These are phyloP conservation scores for Suhomyces chickasaworum DNA, from an alignment of 1,139 yeast species.

Conservation along the genomic window DNA sequence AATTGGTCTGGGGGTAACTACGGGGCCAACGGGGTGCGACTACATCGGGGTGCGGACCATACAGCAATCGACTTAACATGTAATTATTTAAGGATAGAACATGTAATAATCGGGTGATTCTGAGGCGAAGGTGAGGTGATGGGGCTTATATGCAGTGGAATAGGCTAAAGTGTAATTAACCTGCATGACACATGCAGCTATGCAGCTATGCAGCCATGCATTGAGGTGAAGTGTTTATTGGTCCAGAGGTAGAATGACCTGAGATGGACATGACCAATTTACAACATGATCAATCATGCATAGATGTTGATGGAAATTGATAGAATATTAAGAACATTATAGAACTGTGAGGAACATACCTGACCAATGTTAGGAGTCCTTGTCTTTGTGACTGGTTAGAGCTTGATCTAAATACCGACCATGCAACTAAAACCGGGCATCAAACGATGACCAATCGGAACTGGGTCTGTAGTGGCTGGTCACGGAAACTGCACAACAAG, in stretches of 20 bases:
- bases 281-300: no score
- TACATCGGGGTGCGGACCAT: not conserved
- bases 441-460: not conserved
- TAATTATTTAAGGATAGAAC: no score
- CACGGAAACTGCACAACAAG: not conserved
- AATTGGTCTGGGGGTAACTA: conserved; percentile 1
- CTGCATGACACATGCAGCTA: not conserved
- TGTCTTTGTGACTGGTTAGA: not conserved
- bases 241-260: no score
- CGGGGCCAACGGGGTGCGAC: conserved; percentile 2
- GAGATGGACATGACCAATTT: no score
- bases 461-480: not conserved
- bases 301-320: no score
- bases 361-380: no score
- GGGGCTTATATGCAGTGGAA: not conserved
- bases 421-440: not conserved
- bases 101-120: not conserved
- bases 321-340: no score
- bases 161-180: not conserved
- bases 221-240: no score
- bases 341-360: no score
- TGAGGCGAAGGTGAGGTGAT: not conserved
- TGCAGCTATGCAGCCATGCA: not conserved
- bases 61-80: not conserved
- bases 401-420: not conserved